Conservation (phyloP, 495 filamentous ascomycete species). For the Aspergillus affinis region DNA sequence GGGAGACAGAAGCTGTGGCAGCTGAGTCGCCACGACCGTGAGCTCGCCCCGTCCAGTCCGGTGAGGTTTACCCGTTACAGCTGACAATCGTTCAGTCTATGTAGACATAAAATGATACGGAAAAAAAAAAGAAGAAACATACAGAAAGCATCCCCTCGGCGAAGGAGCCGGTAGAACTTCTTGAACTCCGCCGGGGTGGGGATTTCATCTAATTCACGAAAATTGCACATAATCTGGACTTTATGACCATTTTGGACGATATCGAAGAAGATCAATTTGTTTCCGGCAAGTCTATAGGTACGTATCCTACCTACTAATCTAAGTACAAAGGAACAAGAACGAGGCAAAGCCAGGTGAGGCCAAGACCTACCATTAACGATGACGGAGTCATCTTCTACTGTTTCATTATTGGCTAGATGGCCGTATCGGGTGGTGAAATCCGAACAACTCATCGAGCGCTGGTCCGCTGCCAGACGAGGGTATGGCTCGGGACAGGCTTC, state of each 20-base stretch:
- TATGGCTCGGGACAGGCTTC: slow-evolving; percentile 46
- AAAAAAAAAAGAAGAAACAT: slow-evolving; percentile 38
- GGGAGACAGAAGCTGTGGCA: slow-evolving; percentile 73
- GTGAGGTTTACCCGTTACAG: slow-evolving; percentile 69
- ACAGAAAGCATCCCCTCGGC: slow-evolving; percentile 78
- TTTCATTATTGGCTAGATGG: slow-evolving; percentile 42
- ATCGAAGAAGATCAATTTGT: slow-evolving; percentile 82
- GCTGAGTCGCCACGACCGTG: slow-evolving; percentile 62
- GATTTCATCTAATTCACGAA: slow-evolving; percentile 52
- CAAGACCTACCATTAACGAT: slow-evolving; percentile 47
- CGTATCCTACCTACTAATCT: slow-evolving; percentile 65
- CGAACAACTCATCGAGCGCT: slow-evolving; percentile 32
- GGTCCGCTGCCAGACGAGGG: slow-evolving; percentile 44
- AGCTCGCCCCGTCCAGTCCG: slow-evolving; percentile 75
- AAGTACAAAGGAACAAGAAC: slow-evolving; percentile 39
- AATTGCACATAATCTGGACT: slow-evolving; percentile 73
- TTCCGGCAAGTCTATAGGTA: slow-evolving; percentile 57
- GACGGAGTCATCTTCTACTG: slow-evolving; percentile 43
- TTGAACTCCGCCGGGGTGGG: slow-evolving; percentile 54
- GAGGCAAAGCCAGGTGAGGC: slow-evolving; percentile 22
- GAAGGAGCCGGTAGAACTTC: slow-evolving; percentile 54
- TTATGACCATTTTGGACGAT: slow-evolving; percentile 66
- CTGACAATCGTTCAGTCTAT: slow-evolving; percentile 35
- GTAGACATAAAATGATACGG: slow-evolving; percentile 5
- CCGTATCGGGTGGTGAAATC: slow-evolving; percentile 42